Conservation (phyloP, 1,284 basidiomycete species). For the Cryptococcus floricola region DNA sequence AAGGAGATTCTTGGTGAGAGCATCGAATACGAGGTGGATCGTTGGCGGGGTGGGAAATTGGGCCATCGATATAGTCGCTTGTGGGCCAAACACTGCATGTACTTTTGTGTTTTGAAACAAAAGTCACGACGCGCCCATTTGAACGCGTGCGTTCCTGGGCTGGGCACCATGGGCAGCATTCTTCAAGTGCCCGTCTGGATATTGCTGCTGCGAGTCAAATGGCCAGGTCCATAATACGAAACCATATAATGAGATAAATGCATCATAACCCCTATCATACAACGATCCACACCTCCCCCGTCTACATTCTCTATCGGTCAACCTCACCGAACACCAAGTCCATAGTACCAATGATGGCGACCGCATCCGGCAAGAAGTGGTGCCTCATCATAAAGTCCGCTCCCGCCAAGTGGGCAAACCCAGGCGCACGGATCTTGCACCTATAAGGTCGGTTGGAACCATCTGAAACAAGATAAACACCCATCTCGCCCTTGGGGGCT, state of each 20-base stretch:
- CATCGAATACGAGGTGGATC: neutral
- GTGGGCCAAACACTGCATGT: no score
- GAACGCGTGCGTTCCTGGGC: no score
- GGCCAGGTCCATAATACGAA: neutral
- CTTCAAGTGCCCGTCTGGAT: no score
- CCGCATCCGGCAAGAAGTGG: constrained; percentile 87
- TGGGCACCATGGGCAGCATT: no score
- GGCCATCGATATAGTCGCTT: no score
- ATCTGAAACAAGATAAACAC: constrained; percentile 89
- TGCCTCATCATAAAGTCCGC: constrained; percentile 83
- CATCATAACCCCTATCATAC: constrained; percentile 6
- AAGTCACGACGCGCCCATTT: no score
- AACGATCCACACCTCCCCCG: neutral
- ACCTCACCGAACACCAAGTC: constrained; percentile 72
- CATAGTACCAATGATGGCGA: constrained; percentile 93
- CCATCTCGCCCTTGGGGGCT: constrained; percentile 99
- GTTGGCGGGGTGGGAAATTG: neutral
- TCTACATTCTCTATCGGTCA: constrained; percentile 36
- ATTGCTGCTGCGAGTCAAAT: no score
- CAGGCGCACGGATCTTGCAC: constrained; percentile 90
- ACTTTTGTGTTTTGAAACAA: no score
- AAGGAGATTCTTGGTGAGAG: constrained; percentile 15
- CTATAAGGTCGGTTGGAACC: constrained; percentile 88
- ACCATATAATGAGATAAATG: neutral
- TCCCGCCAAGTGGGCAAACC: constrained; percentile 87